Conservation (phyloP, 2,329 filamentous ascomycete species). For the Chaetomiaceae sp. region DNA sequence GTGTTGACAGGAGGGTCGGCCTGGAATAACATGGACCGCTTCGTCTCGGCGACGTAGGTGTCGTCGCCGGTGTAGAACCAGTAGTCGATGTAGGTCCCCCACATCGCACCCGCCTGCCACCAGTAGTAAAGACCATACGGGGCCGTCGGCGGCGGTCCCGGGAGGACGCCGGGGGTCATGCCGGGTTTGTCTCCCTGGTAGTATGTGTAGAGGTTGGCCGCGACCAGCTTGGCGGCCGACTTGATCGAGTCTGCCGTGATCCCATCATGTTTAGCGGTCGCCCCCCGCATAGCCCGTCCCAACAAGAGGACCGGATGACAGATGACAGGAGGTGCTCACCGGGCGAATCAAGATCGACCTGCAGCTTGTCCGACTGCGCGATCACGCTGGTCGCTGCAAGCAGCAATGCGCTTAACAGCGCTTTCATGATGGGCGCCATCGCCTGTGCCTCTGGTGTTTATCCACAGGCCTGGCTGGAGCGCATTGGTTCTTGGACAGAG, state of each 20-base stretch:
- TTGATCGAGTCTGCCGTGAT: conserved; percentile 21
- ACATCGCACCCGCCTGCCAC: conserved; percentile 63
- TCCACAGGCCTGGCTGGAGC: neutral
- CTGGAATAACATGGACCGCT: conserved; percentile 28
- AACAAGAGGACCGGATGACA: neutral
- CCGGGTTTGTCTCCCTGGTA: conserved; percentile 43
- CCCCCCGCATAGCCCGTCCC: neutral
- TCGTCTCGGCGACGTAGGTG: conserved; percentile 48
- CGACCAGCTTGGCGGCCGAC: conserved; percentile 32
- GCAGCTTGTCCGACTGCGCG: conserved; percentile 12
- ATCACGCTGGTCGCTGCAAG: conserved; percentile 11
- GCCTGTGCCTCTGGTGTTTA: conserved; percentile 11
- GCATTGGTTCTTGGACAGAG: conserved; percentile 9
- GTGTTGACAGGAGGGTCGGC: conserved; percentile 27
- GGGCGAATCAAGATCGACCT: conserved; percentile 21
- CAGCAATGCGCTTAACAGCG: conserved; percentile 17
- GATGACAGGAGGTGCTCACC: conserved; percentile 19
- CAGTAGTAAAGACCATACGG: conserved; percentile 58
- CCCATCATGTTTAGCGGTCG: conserved; percentile 4
- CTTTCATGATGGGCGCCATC: no score
- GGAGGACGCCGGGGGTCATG: conserved; percentile 42
- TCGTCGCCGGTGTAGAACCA: conserved; percentile 59
- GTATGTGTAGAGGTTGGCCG: conserved; percentile 42
- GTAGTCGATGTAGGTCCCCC: conserved; percentile 60
- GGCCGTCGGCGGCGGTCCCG: conserved; percentile 43